Percentiles rank a stretch among this genome's conserved stretches.
Evolutionary conservation across 305 asterid species (phyloP).

Genomic region (Coffea humblotiana): DNA sequence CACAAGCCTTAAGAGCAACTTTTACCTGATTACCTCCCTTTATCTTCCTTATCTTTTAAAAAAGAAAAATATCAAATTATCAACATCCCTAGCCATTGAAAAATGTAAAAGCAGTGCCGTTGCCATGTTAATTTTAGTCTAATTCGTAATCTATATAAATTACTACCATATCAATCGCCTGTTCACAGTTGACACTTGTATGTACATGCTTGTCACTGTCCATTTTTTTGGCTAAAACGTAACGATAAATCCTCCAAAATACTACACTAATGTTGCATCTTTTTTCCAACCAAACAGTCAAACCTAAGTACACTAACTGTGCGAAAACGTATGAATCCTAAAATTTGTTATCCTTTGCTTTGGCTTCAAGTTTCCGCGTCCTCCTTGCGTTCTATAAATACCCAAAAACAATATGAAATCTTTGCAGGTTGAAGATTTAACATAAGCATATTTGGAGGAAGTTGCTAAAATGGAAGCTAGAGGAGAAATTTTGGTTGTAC

Average conservation of each 20-base stretch:
- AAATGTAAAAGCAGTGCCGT: too few species aligned
- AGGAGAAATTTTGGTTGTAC: conserved; percentile 58
- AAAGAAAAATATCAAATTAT: too few species aligned
- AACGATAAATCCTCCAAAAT: not conserved
- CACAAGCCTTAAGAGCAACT: too few species aligned
- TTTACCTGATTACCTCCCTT: too few species aligned
- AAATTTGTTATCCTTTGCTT: conserved; percentile 10
- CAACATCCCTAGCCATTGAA: too few species aligned
- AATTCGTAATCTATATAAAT: not conserved
- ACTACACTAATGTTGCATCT: not conserved
- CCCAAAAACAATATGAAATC: not conserved
- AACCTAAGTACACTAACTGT: not conserved
- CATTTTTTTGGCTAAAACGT: not conserved
- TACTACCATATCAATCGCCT: not conserved
- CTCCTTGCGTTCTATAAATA: conserved; percentile 1
- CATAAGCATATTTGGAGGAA: not conserved
- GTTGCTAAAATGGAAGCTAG: conserved; percentile 32
- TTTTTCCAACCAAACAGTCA: not conserved
- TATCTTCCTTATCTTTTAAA: too few species aligned
- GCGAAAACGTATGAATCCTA: not conserved
- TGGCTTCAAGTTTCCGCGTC: not conserved
- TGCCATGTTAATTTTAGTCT: too few species aligned
- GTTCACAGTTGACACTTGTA: not conserved
- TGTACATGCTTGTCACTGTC: not conserved
- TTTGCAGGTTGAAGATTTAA: not conserved